Conservation (phyloP, 805 yeast species). For the Cyberlindnera subsufficiens region DNA sequence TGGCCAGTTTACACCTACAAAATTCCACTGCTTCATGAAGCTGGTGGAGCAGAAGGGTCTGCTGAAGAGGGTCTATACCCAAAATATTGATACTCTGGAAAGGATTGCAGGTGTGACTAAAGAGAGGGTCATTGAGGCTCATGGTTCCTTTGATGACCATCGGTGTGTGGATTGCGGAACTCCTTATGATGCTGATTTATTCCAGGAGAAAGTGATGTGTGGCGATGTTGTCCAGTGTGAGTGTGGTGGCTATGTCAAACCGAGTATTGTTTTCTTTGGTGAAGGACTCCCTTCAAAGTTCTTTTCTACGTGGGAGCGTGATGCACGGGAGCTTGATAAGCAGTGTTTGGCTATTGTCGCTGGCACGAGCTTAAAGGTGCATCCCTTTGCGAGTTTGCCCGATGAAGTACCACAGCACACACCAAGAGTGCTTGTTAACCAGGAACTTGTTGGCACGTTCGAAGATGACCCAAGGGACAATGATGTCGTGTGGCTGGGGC, state of each 20-base stretch:
- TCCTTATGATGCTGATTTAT: conserved; percentile 42
- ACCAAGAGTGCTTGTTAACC: conserved; percentile 64
- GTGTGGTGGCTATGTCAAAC: conserved; percentile 79
- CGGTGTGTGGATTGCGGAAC: conserved; percentile 75
- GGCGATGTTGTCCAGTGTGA: conserved; percentile 42
- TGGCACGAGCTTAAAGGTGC: conserved; percentile 86
- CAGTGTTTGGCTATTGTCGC: conserved; percentile 79
- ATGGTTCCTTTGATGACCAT: conserved; percentile 84
- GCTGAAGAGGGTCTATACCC: conserved; percentile 76
- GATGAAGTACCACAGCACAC: conserved; percentile 45
- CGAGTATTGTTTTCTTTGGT: conserved; percentile 93
- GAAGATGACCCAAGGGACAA: conserved; percentile 41
- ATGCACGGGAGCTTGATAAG: conserved; percentile 24
- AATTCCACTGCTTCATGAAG: conserved; percentile 69
- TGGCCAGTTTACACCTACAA: conserved; percentile 78
- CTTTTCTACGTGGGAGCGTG: conserved; percentile 63
- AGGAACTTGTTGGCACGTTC: conserved; percentile 75
- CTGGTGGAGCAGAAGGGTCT: conserved; percentile 58
- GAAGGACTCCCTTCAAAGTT: conserved; percentile 73
- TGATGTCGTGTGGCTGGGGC: conserved; percentile 57
- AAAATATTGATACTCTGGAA: conserved; percentile 90
- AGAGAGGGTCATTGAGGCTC: conserved; percentile 78
- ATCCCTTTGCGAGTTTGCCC: conserved; percentile 86
- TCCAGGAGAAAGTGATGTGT: conserved; percentile 35
- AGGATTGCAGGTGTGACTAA: conserved; percentile 70